These are phyloP conservation scores for Byssochlamys sp. DNA, from an alignment of 2,329 filamentous ascomycete species.

Conservation along the genomic window DNA sequence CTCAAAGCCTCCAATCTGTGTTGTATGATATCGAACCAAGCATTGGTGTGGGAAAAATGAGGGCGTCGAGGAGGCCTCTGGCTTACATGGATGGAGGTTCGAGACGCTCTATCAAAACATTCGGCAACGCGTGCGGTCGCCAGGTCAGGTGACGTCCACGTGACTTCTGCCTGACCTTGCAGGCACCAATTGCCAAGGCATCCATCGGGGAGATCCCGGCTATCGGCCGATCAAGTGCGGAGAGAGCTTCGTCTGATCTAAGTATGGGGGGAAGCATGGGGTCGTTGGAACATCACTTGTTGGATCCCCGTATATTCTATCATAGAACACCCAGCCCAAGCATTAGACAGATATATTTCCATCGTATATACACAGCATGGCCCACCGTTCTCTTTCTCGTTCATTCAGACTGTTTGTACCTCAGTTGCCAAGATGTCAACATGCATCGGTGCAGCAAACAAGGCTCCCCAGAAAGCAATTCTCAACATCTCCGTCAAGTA, in stretches of 20 bases:
- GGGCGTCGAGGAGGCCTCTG: conserved; percentile 1
- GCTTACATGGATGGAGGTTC: conserved; percentile 12
- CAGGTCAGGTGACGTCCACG: background rate
- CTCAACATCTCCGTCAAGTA: conserved; percentile 21
- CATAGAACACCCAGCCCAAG: background rate
- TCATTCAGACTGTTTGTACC: background rate
- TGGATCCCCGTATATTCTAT: background rate
- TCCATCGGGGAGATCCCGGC: background rate
- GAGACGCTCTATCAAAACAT: conserved; percentile 15
- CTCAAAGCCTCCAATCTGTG: background rate
- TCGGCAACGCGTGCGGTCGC: conserved; percentile 11
- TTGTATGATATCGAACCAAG: background rate
- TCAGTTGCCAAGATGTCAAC: background rate
- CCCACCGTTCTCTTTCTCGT: conserved; percentile 2
- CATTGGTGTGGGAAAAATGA: background rate
- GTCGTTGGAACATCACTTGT: background rate
- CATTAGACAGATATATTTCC: background rate
- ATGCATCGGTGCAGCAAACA: background rate
- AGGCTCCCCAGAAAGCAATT: conserved; percentile 10
- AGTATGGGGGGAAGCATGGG: background rate
- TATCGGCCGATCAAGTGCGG: background rate
- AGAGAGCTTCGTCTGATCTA: background rate
- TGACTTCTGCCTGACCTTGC: background rate
- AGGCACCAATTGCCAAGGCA: background rate
- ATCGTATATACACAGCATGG: conserved; percentile 1